Base-by-base conservation (phyloP, 495 filamentous ascomycete species). In the Penicillium arizonense region DNA sequence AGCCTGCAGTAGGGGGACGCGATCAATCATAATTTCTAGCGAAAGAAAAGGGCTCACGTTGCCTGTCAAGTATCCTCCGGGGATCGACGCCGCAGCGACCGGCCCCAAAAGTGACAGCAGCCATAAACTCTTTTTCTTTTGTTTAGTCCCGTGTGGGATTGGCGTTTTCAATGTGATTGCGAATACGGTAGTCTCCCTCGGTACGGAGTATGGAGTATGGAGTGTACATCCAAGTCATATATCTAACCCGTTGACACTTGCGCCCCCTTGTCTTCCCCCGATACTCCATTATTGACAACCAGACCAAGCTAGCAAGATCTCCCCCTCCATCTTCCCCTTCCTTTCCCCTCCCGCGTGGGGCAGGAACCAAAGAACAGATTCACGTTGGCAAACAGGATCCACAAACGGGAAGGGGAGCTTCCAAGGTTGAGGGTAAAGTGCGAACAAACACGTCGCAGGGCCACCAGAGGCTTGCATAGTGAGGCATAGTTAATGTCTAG, bases 21-120 rank as follows among this genome's bases (percentile, higher is more conserved):
- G 60, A 63, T 58, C 60, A 55, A 45, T 61, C 61, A 58, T 44
- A 28, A 44, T 28, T 7, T 33, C 35, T 26, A 8, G 43, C 33
- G 28, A 24, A 37, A 28, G 21, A 20, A 44, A 52, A 34, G 26
- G 30, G 20, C 30, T 38, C 46, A 53, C 36, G 44, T 47, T 47
- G 36, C 49, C 47, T 65, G 57, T 65, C 61, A 61, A 37, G 30
- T 61, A 58, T 60, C 53, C 44, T 58, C 52, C 53, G 58, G 50
- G 44, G 69, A 68, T 72, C 69, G 64, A 68, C 69, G 54, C 45
- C 62, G 63, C 64, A 71, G 67, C 56, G 52, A 53, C 59, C 58
- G 52, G 47, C 43, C 42, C 58, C 44, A 59, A 54, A 55, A 47
- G 50, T 69, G 63, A 67, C 63, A 64, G 61, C 58, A 55, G 55